A percentile compares a stretch with the other conserved stretches of the same genome.
Conservation (phyloP, 257 asterid species). For the Solanum bulbocastanum region DNA sequence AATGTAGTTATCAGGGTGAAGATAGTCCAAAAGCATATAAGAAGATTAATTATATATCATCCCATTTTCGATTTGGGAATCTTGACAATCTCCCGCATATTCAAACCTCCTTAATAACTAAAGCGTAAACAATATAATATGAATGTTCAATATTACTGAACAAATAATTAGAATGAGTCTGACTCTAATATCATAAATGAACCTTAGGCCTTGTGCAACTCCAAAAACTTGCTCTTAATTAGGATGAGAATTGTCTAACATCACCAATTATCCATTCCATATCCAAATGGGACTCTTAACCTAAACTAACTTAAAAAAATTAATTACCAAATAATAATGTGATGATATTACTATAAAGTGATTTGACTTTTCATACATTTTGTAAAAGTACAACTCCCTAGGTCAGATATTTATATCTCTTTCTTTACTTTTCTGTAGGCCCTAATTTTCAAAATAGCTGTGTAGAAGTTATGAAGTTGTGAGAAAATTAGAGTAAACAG, state of each 20-base stretch:
- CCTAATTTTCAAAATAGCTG: not conserved
- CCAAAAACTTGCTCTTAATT: not conserved
- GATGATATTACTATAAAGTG: not conserved
- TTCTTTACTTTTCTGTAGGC: not conserved
- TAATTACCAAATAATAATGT: too few relatives aligned
- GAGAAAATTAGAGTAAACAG: not conserved
- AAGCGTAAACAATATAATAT: not conserved
- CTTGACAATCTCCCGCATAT: not conserved
- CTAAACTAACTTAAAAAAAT: too few relatives aligned
- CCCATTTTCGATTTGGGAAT: not conserved
- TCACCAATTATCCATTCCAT: not conserved
- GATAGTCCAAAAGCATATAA: too few relatives aligned
- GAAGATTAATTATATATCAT: too few relatives aligned
- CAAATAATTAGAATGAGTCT: not conserved
- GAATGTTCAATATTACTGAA: too few relatives aligned
- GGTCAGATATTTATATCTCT: not conserved
- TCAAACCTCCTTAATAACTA: too few relatives aligned
- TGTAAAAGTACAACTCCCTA: not conserved
- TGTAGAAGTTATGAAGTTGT: not conserved
- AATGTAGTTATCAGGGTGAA: not conserved
- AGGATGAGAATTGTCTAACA: too few relatives aligned
- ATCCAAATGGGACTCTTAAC: not conserved
- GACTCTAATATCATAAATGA: not conserved
- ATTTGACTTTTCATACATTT: not conserved
- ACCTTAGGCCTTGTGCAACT: not conserved